Conservation (phyloP, 305 asterid genomes). For the Galium porrigens region DNA sequence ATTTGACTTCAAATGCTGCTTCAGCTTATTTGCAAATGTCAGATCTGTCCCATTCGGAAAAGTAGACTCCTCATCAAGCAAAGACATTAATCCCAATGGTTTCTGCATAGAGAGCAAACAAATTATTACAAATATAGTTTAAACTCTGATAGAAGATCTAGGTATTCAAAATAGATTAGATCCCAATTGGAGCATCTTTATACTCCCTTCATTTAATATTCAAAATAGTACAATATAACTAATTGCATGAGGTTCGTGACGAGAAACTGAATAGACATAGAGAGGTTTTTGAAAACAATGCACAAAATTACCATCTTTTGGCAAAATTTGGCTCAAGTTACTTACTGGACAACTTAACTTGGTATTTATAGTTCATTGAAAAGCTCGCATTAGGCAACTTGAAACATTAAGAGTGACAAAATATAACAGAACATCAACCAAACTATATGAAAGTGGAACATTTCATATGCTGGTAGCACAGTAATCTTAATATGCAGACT, state of each 20-base stretch:
- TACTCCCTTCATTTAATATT: neutral
- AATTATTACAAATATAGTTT: neutral
- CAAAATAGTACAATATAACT: neutral
- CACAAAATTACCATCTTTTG: neutral
- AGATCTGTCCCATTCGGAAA: constrained; percentile 95
- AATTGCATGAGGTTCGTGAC: neutral
- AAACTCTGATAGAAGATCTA: neutral
- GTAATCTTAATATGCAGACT: neutral
- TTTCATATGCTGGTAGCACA: neutral
- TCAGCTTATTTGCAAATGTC: constrained; percentile 89
- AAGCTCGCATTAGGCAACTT: neutral
- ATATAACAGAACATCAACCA: neutral
- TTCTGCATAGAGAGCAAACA: constrained; percentile 44
- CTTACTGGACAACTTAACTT: neutral
- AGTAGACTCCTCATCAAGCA: constrained; percentile 93
- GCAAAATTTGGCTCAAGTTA: neutral
- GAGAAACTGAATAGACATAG: neutral
- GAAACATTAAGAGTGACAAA: neutral
- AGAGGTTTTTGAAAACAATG: neutral
- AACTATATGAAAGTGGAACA: constrained; percentile 1
- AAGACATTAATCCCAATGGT: constrained; percentile 75
- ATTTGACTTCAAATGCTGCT: constrained; percentile 72
- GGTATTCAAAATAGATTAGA: neutral
- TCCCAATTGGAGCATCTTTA: neutral
- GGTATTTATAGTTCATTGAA: neutral